Base-by-base conservation (phyloP, 2,329 filamentous ascomycete species). In the Penicillium decumbens region DNA sequence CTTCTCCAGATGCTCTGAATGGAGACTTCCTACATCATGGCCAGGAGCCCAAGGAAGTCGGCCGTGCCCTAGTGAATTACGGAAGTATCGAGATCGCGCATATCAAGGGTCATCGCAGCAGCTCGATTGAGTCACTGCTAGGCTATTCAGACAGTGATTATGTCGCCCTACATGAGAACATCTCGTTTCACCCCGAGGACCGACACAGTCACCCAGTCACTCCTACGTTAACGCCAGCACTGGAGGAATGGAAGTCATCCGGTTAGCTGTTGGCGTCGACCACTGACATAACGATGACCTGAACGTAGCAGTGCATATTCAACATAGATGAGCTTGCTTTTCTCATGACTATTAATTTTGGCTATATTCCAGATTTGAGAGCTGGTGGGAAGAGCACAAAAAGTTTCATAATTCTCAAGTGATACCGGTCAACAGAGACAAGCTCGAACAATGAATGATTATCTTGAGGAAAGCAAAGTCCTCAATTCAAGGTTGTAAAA, bases 101-200 rank as follows among this genome's bases (percentile, higher is more conserved):
- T 43, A 95, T 98, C 65, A 89, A 87, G 73, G 93, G 93, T 1
- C 77, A 87, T 57, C 83, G 87, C 66, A 95, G 90, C 65, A 81
- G 78, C 5, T 87, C 95, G 66, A 96, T 98, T 55, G 78, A 84
- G 41, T 78, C 80, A 8, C 75, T 93, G 39, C 74, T 98, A 28
- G 93, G 92, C 3, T 98, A 96, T 71, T 89, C 89, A 18, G 91
- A 96, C 67, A 95, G 87, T 64, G 90, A 97, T 72, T 96, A 97
- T 72, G 87, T 97, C 35, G 91, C 90, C 8, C 77, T 93, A 63
- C 78, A 90, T 55, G 89, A 95, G 69, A 92, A 95, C 61, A 85
- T 96, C 54, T 89, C 88, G 39, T 83, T 87, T 38, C 62, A 60
- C 33, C 53, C 54, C 2, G 62, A 66, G 12, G 61, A 64, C 30